Percentiles rank a stretch among this genome's conserved stretches.
phyloP scores from a whole-genome alignment of 352 stramenopile genomes.

The Globisporangium mamillatum region DNA sequence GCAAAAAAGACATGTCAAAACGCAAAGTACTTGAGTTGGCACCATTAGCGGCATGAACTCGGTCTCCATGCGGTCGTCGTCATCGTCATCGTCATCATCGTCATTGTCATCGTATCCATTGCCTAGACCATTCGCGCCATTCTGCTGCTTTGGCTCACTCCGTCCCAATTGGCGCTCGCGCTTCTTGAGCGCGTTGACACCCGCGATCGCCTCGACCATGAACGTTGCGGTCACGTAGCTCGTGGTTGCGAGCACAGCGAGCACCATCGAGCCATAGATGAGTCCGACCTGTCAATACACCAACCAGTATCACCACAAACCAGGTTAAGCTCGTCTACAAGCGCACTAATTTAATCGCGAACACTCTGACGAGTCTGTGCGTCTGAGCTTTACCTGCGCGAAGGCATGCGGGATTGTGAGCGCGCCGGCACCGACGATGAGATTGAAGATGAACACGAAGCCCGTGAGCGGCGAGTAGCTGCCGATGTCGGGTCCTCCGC shows the following conservation, averaged over 20 bases:
- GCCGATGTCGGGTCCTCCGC: conserved; percentile 42
- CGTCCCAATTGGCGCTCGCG: conserved; percentile 40
- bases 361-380: background rate
- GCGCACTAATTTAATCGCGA: background rate
- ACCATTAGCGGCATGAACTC: conserved; percentile 84
- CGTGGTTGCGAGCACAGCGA: conserved; percentile 55
- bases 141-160: conserved; percentile 7
- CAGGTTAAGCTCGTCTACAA: background rate
- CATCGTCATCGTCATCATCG: conserved; percentile 33
- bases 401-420: conserved; percentile 87
- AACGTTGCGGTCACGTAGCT: conserved; percentile 86
- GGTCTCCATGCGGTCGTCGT: conserved; percentile 32
- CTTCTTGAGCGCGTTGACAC: conserved; percentile 74
- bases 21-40: conserved; percentile 52
- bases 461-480: conserved; percentile 85
- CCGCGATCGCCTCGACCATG: conserved; percentile 83
- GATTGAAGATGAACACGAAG: conserved; percentile 92
- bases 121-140: background rate
- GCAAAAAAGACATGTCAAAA: background rate
- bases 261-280: conserved; percentile 63
- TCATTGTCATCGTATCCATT: conserved; percentile 17
- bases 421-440: conserved; percentile 83
- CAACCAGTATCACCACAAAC: background rate
- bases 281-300: conserved; percentile 49
- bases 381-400: conserved; percentile 44